A percentile compares a stretch with the other conserved stretches of the same genome.
Evolutionary conservation across 306 rosid species (phyloP).

Genomic region (Abrus precatorius): DNA sequence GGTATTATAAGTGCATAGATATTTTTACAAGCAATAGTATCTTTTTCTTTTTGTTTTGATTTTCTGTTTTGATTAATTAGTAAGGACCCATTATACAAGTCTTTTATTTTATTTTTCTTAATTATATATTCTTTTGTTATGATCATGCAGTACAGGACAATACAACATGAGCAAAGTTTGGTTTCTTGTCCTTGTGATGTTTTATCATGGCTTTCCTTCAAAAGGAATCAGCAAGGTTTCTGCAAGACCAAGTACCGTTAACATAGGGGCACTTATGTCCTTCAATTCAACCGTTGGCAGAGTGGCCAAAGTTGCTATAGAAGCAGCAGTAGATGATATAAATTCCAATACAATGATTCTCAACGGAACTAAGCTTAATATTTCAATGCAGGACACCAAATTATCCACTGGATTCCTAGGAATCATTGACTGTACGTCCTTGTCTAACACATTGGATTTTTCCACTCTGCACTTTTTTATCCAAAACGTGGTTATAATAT

Average conservation of each 20-base stretch:
- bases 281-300: slow-evolving; percentile 61
- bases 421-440: slow-evolving; percentile 60
- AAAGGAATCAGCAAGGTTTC: slow-evolving; percentile 28
- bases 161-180: slow-evolving; percentile 50
- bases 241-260: slow-evolving; percentile 48
- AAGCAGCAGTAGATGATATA: slow-evolving; percentile 62
- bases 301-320: slow-evolving; percentile 64
- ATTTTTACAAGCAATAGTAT: no score
- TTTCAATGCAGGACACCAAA: slow-evolving; percentile 55
- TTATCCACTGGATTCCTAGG: slow-evolving; percentile 63
- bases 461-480: not conserved
- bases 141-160: slow-evolving; percentile 17
- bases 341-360: slow-evolving; percentile 54
- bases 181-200: slow-evolving; percentile 52
- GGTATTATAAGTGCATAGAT: no score
- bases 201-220: slow-evolving; percentile 24
- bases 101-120: not conserved
- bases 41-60: not conserved
- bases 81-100: not conserved
- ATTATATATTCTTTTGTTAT: not conserved
- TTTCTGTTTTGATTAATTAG: not conserved
- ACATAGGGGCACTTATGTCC: slow-evolving; percentile 62
- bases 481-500: no score
- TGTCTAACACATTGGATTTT: not conserved
- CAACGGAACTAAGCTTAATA: slow-evolving; percentile 54